Base-by-base conservation (phyloP, 1,139 yeast genomes). In the Kurtzmaniella quercitrusa region DNA sequence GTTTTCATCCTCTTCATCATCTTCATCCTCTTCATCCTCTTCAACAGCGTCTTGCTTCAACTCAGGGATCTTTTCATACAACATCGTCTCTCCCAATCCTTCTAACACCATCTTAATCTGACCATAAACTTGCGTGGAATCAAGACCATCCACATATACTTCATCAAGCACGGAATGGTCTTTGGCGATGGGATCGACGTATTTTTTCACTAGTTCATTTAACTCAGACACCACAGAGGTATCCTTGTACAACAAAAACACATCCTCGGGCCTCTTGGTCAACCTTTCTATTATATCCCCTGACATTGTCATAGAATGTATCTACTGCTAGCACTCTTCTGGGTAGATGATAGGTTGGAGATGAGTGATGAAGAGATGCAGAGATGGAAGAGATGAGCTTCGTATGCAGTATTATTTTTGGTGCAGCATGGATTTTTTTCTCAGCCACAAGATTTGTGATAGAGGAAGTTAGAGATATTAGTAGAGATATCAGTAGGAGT, bases 61-160 rank as follows among this genome's bases (percentile, higher is more conserved):
- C 14, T 60, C 65, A 2, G 77, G 75, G 33, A 81, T 70, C 44
- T 67, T 66, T 9, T 68, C 73, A 50, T 73, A 68, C 52, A 82
- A 55, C 43, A 86, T 66, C 44, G 72, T 71, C 39, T 80, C 86
- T 38, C 80, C 79, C 19, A 82, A 81, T 3, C 82, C 82, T 46
- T 85, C 93, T 39, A 89, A 71, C 25, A 93, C 84, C 69, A 93
- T 77, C 62, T 85, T 88, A 2, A 89, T 83, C 62, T 93, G 98
- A 43, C 95, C 95, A 88, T 91, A 93, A 0, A 93, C 91, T 60
- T 93, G 98, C 37, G 85, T 79, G 14, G 96, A 83, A 60, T 88
- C 96, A 46, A 93, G 70, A 1, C 97, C 98, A 43, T 89, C 95
- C 5, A 86, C 75, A 54, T 84, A 82, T 23, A 93, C 74, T 59